Percentiles rank a stretch among this genome's conserved stretches.
Conservation (phyloP, 306 rosid genomes). For the Mimosa pudica region DNA sequence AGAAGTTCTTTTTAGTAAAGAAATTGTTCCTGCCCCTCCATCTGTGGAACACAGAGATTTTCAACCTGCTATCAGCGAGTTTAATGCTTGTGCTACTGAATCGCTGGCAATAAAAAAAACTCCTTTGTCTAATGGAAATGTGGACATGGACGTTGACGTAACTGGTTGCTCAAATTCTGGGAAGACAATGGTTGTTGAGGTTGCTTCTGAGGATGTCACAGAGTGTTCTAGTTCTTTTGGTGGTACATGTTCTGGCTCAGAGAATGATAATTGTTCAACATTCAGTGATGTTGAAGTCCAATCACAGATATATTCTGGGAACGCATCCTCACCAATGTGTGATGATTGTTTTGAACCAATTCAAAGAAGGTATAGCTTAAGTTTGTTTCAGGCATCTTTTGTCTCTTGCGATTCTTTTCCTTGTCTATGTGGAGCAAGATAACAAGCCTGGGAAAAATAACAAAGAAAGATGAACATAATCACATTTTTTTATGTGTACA, state of each 20-base stretch:
- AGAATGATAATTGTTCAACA: constrained; percentile 40
- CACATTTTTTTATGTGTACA: neutral
- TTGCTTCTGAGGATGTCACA: constrained; percentile 45
- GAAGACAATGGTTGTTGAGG: constrained; percentile 43
- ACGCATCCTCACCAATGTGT: constrained; percentile 25
- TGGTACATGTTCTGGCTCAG: constrained; percentile 54
- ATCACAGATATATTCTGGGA: constrained; percentile 42
- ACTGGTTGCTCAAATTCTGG: constrained; percentile 36
- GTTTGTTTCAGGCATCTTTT: neutral
- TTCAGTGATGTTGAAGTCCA: constrained; percentile 60
- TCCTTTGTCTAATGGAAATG: constrained; percentile 38
- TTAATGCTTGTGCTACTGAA: constrained; percentile 35
- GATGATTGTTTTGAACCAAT: constrained; percentile 46
- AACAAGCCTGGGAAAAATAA: neutral
- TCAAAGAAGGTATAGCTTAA: constrained; percentile 54
- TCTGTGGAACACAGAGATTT: constrained; percentile 33
- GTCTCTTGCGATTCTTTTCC: constrained; percentile 18
- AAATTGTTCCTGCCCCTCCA: constrained; percentile 30
- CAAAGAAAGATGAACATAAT: neutral
- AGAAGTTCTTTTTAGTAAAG: constrained; percentile 45
- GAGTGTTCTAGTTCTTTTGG: constrained; percentile 82
- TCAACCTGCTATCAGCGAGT: constrained; percentile 44
- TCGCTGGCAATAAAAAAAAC: constrained; percentile 27
- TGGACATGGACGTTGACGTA: constrained; percentile 59
- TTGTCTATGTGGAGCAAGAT: constrained; percentile 20